Conservation (phyloP, 1,284 basidiomycete genomes). For the Cutaneotrichosporon mucoides region DNA sequence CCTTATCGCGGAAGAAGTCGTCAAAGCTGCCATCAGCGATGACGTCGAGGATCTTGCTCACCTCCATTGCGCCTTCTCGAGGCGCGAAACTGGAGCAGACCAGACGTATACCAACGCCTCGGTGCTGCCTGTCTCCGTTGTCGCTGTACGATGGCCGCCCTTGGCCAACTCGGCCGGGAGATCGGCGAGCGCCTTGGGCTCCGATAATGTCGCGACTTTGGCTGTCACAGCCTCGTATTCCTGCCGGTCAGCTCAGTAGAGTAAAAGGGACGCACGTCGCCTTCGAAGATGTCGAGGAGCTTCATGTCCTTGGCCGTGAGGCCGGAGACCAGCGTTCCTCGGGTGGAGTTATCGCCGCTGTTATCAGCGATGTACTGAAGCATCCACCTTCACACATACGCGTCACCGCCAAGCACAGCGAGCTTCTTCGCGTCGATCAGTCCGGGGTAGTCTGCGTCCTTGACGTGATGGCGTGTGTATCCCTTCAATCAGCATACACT, state of each 20-base stretch:
- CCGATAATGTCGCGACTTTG: conserved; percentile 52
- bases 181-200: conserved; percentile 27
- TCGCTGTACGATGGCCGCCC: conserved; percentile 5
- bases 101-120: conserved; percentile 69
- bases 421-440: conserved; percentile 52
- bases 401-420: conserved; percentile 12
- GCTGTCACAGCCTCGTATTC: conserved; percentile 50
- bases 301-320: conserved; percentile 59
- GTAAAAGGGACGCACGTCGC: too few relatives aligned
- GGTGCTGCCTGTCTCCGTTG: conserved; percentile 10
- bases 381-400: conserved; percentile 9
- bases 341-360: conserved; percentile 57
- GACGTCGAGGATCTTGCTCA: conserved; percentile 52
- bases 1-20: conserved; percentile 37
- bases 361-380: conserved; percentile 47
- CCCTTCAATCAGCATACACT: conserved; percentile 52
- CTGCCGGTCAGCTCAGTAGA: neutral
- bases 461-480: conserved; percentile 69
- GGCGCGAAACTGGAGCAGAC: conserved; percentile 47
- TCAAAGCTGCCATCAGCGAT: conserved; percentile 27
- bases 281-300: conserved; percentile 71
- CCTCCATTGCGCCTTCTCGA: conserved; percentile 67
- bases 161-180: conserved; percentile 44
- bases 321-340: conserved; percentile 67
- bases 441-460: conserved; percentile 68